A percentile compares a stretch with the other conserved stretches of the same genome.
These are phyloP conservation scores for Phytophthora fragariaefolia DNA, from an alignment of 352 stramenopile genomes.

Conservation along the genomic window DNA sequence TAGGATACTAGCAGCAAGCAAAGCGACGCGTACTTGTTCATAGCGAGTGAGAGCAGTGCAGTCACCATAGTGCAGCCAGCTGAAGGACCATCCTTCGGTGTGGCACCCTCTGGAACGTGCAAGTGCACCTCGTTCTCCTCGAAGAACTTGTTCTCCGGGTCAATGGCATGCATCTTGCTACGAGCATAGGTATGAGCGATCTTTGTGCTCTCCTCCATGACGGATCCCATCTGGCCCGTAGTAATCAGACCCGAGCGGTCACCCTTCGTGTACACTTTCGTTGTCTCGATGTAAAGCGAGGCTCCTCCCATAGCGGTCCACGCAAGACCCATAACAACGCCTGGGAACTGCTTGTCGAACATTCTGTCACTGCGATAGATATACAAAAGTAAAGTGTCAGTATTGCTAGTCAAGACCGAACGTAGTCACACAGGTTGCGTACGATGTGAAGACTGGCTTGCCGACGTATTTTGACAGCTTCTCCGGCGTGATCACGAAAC, in stretches of 20 bases:
- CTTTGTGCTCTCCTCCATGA: conserved; percentile 99
- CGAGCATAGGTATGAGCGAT: conserved; percentile 96
- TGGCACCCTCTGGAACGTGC: conserved; percentile 98
- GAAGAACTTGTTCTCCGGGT: conserved; percentile 93
- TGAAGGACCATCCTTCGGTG: conserved; percentile 98
- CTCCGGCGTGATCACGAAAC: conserved; percentile 93
- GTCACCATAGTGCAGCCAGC: conserved; percentile 99
- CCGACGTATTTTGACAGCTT: conserved; percentile 98
- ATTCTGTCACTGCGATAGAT: conserved; percentile 89
- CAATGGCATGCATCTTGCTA: conserved; percentile 73
- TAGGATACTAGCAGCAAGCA: neutral
- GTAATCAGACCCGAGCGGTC: conserved; percentile 70
- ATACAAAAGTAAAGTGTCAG: conserved; percentile 10
- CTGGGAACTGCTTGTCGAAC: conserved; percentile 94
- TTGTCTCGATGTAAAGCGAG: conserved; percentile 99
- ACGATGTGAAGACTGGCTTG: conserved; percentile 97
- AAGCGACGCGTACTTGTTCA: conserved; percentile 81
- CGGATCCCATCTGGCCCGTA: conserved; percentile 97
- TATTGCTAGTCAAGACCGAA: conserved; percentile 1
- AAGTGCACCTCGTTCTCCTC: conserved; percentile 96
- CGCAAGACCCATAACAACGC: conserved; percentile 99
- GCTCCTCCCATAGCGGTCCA: conserved; percentile 99
- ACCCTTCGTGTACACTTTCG: conserved; percentile 70
- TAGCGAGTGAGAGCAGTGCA: conserved; percentile 95
- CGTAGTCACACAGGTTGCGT: conserved; percentile 29